These are phyloP conservation scores for Euptelea pleiosperma DNA, from an alignment of 164 flowering plant genomes.

Conservation along the genomic window DNA sequence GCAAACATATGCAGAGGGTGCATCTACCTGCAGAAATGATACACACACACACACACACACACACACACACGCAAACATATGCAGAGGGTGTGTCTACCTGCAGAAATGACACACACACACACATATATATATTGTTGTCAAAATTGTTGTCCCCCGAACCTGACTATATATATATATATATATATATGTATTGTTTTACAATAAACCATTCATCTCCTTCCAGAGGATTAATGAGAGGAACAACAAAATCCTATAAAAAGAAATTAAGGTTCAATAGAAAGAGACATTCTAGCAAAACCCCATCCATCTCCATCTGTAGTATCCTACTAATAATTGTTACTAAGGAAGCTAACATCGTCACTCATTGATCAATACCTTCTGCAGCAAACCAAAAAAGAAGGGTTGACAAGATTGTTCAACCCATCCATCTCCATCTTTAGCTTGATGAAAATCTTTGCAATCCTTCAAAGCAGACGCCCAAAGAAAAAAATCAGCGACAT, in stretches of 20 bases:
- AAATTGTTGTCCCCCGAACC: too few relatives aligned
- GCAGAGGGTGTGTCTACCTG: conserved; percentile 83
- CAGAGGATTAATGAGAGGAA: too few relatives aligned
- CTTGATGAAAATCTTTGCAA: conserved; percentile 88
- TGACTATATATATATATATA: too few relatives aligned
- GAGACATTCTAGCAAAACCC: too few relatives aligned
- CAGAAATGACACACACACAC: too few relatives aligned
- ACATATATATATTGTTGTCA: too few relatives aligned
- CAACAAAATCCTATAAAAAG: too few relatives aligned
- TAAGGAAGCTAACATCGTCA: background rate
- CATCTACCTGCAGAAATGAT: conserved; percentile 54
- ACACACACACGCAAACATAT: conserved; percentile 91
- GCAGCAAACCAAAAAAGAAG: conserved; percentile 74
- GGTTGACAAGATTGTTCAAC: conserved; percentile 88
- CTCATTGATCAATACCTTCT: conserved; percentile 52
- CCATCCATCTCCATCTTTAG: conserved; percentile 99
- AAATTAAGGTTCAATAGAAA: too few relatives aligned
- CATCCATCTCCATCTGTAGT: too few relatives aligned
- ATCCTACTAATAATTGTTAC: background rate
- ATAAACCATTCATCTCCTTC: too few relatives aligned
- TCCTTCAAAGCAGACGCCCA: conserved; percentile 50
- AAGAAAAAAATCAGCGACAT: conserved; percentile 16
- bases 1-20: conserved; percentile 82
- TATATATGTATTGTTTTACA: too few relatives aligned
- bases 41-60: too few relatives aligned